A percentile compares a stretch with the other conserved stretches of the same genome.
Conservation (phyloP, 345 rosid genomes). For the Arabis alpina region DNA sequence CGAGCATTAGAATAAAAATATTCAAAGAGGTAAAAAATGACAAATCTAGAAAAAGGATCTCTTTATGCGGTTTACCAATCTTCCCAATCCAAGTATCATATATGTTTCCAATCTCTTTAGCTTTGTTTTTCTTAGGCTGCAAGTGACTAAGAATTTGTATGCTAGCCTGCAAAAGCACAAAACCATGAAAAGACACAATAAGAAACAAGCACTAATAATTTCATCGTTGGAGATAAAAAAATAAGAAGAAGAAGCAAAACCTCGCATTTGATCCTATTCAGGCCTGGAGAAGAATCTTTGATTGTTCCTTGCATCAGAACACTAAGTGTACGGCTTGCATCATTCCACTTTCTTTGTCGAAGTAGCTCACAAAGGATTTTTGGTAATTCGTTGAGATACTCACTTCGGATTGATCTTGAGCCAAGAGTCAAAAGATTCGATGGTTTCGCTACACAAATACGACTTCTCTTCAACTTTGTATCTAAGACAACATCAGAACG, state of each 20-base stretch:
- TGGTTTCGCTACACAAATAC: too few relatives aligned
- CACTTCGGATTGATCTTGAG: conserved; percentile 33
- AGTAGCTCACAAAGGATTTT: conserved; percentile 55
- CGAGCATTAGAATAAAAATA: background rate
- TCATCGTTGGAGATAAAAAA: background rate
- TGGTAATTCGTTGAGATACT: conserved; percentile 49
- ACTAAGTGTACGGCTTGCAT: conserved; percentile 68
- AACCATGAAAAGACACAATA: background rate
- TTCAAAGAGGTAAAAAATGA: background rate
- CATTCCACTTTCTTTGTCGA: conserved; percentile 58
- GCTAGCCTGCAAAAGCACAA: conserved; percentile 50
- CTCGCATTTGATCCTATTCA: conserved; percentile 70
- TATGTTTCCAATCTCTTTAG: conserved; percentile 47
- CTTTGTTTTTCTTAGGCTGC: conserved; percentile 37
- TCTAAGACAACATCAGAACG: too few relatives aligned
- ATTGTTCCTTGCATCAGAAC: conserved; percentile 61
- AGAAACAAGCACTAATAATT: background rate
- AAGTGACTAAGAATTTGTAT: conserved; percentile 62
- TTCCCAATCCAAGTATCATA: conserved; percentile 76
- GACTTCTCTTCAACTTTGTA: too few relatives aligned
- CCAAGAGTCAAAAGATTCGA: too few relatives aligned
- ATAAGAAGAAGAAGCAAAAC: conserved; percentile 37
- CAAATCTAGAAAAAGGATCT: conserved; percentile 44
- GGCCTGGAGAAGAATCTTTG: conserved; percentile 45
- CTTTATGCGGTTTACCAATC: conserved; percentile 50